phyloP scores from a whole-genome alignment of 352 stramenopile species.

The Globisporangium rhizosaccharum region DNA sequence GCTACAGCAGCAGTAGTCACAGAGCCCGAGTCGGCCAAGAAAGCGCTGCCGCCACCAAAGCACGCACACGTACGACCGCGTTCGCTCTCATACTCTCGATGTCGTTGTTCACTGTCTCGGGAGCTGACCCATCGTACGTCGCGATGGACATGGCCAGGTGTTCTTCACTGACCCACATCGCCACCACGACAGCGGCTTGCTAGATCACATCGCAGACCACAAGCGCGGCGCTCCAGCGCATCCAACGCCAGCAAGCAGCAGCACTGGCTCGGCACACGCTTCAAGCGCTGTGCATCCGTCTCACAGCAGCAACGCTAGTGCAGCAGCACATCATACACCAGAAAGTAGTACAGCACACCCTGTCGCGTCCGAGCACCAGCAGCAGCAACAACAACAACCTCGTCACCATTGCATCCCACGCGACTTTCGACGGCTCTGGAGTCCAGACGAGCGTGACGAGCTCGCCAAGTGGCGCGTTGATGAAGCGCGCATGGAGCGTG shows the following conservation, averaged over 20 bases:
- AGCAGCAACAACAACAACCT: background rate
- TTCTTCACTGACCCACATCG: slow-evolving; percentile 19
- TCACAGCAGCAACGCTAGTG: background rate
- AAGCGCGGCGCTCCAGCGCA: background rate
- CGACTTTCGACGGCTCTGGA: slow-evolving; percentile 72
- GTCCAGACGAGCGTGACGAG: slow-evolving; percentile 40
- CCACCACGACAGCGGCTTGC: slow-evolving; percentile 2
- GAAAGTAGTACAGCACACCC: background rate
- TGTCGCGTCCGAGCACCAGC: background rate
- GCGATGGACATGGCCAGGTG: slow-evolving; percentile 10
- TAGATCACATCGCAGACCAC: no score
- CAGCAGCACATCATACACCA: background rate
- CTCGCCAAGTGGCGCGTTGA: slow-evolving; percentile 43
- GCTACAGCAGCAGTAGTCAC: slow-evolving; percentile 7
- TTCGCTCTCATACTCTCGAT: background rate
- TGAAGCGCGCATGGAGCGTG: slow-evolving; percentile 43
- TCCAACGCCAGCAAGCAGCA: background rate
- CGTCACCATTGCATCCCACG: slow-evolving; percentile 30
- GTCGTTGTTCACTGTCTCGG: background rate
- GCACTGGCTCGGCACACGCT: background rate
- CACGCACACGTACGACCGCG: slow-evolving; percentile 35
- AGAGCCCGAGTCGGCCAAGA: slow-evolving; percentile 39
- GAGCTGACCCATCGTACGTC: background rate
- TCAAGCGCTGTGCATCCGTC: no score
- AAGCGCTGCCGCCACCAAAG: slow-evolving; percentile 23